Evolutionary conservation across 441 rosid genomes (phyloP), one percentile per base, ranked within the genome.

Genomic region (Flueggea neowawraea): DNA sequence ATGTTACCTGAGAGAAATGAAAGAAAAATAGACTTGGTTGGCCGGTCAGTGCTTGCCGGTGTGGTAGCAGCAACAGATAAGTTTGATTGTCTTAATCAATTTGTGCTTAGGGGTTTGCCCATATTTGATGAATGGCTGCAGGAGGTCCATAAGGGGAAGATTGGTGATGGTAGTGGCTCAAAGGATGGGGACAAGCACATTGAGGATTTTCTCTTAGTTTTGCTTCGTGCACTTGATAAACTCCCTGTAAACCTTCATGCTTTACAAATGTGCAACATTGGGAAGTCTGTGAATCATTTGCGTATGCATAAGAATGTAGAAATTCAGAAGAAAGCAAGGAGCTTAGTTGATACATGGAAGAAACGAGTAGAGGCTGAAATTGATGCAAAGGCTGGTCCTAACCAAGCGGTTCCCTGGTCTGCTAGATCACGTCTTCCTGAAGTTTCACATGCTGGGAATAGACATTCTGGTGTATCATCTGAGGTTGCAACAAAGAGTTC

Each of bases 321-420:
- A 62, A 90, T 95, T 67, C 97, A 86, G 80, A 95, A 79, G 80
- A 95, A 95, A 72, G 97, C 97, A 12, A 82, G 97, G 76, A 86
- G 89, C 66, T 77, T 95, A 53, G 99, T 95, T 68, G 99, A 95
- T 75, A 90, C 91, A 31, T 95, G 99, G 99, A 95, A 95, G 81
- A 91, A 85, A 72, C 91, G 96, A 31, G 99, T 95, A n/a, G 99
- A 88, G 75, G 95, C 90, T 61, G 99, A 95, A 75, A 91, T 91
- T 98, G 96, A 95, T 78, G 84, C 86, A 4, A 91, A 82, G 73
- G 72, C 90, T 62, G 89, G 87, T 31, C 72, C 90, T 39, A 80
- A 75, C 58, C 98, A 81, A 68, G 80, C 73, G 68, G 88, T 70
- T 17, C 43, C 87, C 6, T 87, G 97, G 91, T 75, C 90, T 63